Conservation (phyloP, 2,329 filamentous ascomycete genomes). For the Myriosclerotinia duriaeana region DNA sequence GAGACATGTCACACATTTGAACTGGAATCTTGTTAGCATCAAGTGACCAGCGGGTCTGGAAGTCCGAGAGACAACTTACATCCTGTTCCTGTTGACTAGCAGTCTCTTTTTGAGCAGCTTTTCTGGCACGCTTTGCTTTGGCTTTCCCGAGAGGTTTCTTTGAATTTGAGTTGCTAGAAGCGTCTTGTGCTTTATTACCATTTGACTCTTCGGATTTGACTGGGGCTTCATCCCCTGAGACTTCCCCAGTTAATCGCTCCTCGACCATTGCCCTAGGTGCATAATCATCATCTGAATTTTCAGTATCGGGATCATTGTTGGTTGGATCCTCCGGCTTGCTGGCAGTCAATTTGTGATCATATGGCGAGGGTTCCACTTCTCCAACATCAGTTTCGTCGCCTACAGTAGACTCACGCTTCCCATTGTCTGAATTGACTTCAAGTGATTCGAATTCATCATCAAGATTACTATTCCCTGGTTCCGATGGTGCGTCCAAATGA, state of each 20-base stretch:
- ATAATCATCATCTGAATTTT: slow-evolving; percentile 39
- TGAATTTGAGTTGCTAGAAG: slow-evolving; percentile 14
- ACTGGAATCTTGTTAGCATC: slow-evolving; percentile 36
- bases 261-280: slow-evolving; percentile 38
- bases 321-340: neutral
- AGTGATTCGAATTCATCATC: slow-evolving; percentile 32
- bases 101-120: slow-evolving; percentile 31
- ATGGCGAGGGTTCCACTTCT: neutral
- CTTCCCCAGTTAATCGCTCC: neutral
- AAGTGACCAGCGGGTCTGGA: neutral
- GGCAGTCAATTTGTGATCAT: neutral
- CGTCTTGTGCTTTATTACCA: slow-evolving; percentile 22
- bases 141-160: slow-evolving; percentile 49
- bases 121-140: slow-evolving; percentile 53
- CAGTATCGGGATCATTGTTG: slow-evolving; percentile 23
- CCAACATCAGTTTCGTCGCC: neutral
- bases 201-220: neutral
- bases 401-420: neutral
- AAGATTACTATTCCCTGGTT: slow-evolving; percentile 21
- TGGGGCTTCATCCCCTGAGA: neutral
- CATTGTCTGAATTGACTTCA: slow-evolving; percentile 23
- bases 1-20: slow-evolving; percentile 55
- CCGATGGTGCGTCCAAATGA: slow-evolving; percentile 44
- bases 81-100: slow-evolving; percentile 25
- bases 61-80: slow-evolving; percentile 25